Evolutionary conservation across 371 early-diverging fungal genomes (phyloP).

Genomic region (Mucor indicus): DNA sequence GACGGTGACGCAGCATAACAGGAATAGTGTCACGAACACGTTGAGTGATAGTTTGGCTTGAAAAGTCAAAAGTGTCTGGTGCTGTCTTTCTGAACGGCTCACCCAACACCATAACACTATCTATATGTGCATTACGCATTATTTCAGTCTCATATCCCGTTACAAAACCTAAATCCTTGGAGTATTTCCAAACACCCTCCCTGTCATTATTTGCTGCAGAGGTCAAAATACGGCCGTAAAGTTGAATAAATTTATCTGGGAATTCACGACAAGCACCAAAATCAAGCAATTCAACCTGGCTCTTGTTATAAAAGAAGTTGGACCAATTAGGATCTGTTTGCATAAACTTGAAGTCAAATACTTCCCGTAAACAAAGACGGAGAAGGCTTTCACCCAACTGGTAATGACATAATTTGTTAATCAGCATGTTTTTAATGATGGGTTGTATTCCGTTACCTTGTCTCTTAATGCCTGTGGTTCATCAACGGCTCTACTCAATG

Average conservation of each 20-base stretch:
- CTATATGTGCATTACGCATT: constrained; percentile 90
- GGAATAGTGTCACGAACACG: constrained; percentile 88
- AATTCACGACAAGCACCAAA: constrained; percentile 95
- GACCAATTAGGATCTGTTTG: constrained; percentile 99
- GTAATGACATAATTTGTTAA: not conserved
- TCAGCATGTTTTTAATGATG: not conserved
- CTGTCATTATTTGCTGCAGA: constrained; percentile 77
- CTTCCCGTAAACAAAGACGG: constrained; percentile 82
- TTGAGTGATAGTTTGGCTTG: constrained; percentile 74
- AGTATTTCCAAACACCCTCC: constrained; percentile 73
- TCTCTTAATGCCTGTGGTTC: constrained; percentile 71
- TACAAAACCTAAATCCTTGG: constrained; percentile 83
- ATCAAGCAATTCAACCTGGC: constrained; percentile 83
- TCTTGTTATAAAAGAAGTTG: constrained; percentile 88
- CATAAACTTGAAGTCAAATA: constrained; percentile 93
- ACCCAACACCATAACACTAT: constrained; percentile 83
- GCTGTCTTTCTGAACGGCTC: constrained; percentile 75
- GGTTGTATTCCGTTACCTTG: constrained; percentile 34
- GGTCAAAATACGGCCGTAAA: constrained; percentile 74
- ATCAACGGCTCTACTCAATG: constrained; percentile 64
- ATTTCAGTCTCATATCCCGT: constrained; percentile 88
- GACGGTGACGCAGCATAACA: constrained; percentile 87
- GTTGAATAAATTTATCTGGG: constrained; percentile 65
- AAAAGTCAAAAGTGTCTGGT: constrained; percentile 74
- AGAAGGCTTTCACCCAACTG: constrained; percentile 59